Evolutionary conservation across 163 green algal genomes (phyloP).

Genomic region (Coccomyxa subellipsoidea): DNA sequence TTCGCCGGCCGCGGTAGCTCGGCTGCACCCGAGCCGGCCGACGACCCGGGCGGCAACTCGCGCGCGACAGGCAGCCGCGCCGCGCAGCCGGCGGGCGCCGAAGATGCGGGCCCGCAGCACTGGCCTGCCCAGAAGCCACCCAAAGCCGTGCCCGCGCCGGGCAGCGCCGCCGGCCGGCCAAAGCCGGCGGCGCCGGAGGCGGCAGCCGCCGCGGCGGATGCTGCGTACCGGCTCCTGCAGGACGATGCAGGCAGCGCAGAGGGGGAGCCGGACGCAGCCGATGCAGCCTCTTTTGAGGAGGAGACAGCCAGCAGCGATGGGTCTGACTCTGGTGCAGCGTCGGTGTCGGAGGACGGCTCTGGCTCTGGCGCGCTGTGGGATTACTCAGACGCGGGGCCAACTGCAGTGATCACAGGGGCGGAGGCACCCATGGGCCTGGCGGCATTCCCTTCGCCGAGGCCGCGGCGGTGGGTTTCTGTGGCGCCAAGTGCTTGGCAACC

Average conservation of each 20-base stretch:
- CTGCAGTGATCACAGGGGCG: not conserved
- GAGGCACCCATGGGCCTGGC: not conserved
- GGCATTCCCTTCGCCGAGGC: not conserved
- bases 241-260: not conserved
- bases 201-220: not conserved
- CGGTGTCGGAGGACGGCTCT: too few relatives aligned
- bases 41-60: not conserved
- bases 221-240: not conserved
- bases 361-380: too few relatives aligned
- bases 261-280: not conserved
- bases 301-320: not conserved
- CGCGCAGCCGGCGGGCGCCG: too few relatives aligned
- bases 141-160: too few relatives aligned
- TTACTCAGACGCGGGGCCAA: too few relatives aligned
- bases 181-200: too few relatives aligned
- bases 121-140: too few relatives aligned
- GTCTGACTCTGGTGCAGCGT: not conserved
- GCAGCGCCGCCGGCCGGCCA: too few relatives aligned
- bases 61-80: too few relatives aligned
- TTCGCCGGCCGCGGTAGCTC: not conserved
- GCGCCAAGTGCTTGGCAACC: not conserved
- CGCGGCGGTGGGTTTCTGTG: not conserved
- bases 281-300: not conserved
- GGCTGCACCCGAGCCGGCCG: too few relatives aligned
- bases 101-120: too few relatives aligned